Evolutionary conservation across 305 asterid species (phyloP).

Genomic region (Fraxinus greggii): DNA sequence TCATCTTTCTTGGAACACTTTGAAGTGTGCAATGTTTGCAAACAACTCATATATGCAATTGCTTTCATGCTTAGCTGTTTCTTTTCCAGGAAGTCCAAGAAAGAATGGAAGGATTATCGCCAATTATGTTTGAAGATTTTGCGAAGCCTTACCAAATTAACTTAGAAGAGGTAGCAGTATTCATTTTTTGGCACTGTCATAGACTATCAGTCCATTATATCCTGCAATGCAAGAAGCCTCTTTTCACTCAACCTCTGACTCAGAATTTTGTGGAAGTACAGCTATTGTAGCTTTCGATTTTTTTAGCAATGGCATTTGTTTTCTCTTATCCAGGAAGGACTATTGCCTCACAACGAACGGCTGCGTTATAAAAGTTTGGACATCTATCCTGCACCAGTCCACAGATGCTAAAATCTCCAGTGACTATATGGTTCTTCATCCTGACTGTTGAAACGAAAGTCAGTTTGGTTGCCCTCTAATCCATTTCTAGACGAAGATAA

Average conservation of each 20-base stretch:
- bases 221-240: not conserved
- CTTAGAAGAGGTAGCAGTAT: constrained; percentile 61
- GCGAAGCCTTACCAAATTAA: constrained; percentile 79
- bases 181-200: not conserved
- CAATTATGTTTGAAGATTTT: constrained; percentile 91
- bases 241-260: not conserved
- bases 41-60: not conserved
- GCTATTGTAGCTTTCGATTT: not conserved
- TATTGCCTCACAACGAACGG: constrained; percentile 64
- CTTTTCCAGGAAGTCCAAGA: constrained; percentile 84
- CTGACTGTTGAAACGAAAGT: not conserved
- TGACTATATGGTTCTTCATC: not conserved
- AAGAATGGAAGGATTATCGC: constrained; percentile 60
- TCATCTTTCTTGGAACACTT: not conserved
- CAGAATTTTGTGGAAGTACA: not conserved
- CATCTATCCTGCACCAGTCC: constrained; percentile 85
- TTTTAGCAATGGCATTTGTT: not conserved
- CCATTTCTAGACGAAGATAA: not conserved
- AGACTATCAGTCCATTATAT: not conserved
- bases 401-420: constrained; percentile 44
- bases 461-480: not conserved
- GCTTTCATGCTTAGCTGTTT: constrained; percentile 13
- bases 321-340: constrained; percentile 57
- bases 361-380: constrained; percentile 69
- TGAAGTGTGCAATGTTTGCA: not conserved